Evolutionary conservation across 306 rosid species (phyloP), one percentile per base, ranked within the genome.

Genomic region (Castanea mollissima): DNA sequence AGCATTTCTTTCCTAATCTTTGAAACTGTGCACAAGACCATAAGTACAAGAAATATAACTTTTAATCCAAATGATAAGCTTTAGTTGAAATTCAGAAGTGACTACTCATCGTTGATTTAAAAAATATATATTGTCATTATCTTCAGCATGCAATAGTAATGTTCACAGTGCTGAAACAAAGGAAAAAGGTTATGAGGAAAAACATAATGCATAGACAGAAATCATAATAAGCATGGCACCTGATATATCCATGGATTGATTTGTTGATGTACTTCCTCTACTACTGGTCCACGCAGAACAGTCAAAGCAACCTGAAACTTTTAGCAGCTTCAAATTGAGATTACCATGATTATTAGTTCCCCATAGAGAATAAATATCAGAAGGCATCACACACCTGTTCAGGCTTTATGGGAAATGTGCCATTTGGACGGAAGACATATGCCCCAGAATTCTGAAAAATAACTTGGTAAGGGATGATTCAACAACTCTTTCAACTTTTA

Each of bases 361-460:
- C 49, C 2, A 10, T 15, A 21, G 20, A 64, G 29, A 80, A 59
- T 49, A 69, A 44, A 69, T 32, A 69, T 69, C 72, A 73, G 25
- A 44, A 21, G 74, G 78, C 34, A 64, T 31, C 74, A 67, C 68
- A 71, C 13, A 83, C 91, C 91, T 88, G 72, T 76, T 57, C 79
- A 76, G 87, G 86, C 13, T 63, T 77, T 83, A 88, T 79, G 78
- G 74, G 75, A 74, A 74, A 81, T 55, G 91, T 73, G 65, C 89
- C 91, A 76, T 88, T 88, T 49, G 91, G 91, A 52, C 91, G 91
- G 79, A 88, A 88, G 73, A 88, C n/a, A 67, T 88, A 88, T 29
- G 91, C 91, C 23, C 91, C 91, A 16, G 83, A 55, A 44, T 85
- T 88, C 91, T 88, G 81, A 69, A 69, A 68, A 78, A 73, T 52